Conservation (phyloP, 371 early-diverging fungal genomes). For the Mucor indicus region DNA sequence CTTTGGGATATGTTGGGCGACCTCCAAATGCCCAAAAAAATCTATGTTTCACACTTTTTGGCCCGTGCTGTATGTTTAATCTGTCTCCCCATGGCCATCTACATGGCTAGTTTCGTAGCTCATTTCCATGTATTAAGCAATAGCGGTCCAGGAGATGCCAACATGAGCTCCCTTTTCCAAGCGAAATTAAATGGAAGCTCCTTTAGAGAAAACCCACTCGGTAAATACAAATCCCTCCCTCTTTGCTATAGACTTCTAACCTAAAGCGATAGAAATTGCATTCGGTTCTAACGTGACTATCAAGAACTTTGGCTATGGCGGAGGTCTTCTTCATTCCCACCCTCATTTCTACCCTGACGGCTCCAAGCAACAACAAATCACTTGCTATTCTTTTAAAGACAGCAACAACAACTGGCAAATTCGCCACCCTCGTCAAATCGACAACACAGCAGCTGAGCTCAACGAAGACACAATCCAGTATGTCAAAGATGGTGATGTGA, state of each 20-base stretch:
- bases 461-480: conserved; percentile 26
- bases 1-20: conserved; percentile 93
- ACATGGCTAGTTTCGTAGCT: conserved; percentile 81
- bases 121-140: conserved; percentile 91
- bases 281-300: conserved; percentile 93
- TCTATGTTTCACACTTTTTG: conserved; percentile 75
- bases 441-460: not conserved
- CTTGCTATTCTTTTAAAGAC: conserved; percentile 91
- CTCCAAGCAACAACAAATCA: conserved; percentile 21
- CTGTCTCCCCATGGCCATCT: conserved; percentile 82
- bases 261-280: conserved; percentile 89
- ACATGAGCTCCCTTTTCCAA: conserved; percentile 98
- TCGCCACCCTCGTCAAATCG: conserved; percentile 17
- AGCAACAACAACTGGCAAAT: conserved; percentile 94
- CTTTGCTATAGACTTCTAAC: too few species aligned
- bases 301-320: conserved; percentile 83
- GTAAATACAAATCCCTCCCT: too few species aligned
- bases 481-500: conserved; percentile 74
- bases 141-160: conserved; percentile 91
- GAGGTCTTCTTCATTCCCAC: conserved; percentile 98
- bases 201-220: conserved; percentile 75
- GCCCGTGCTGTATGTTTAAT: conserved; percentile 82
- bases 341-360: conserved; percentile 83
- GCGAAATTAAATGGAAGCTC: conserved; percentile 83
- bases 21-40: conserved; percentile 62